Evolutionary conservation across 345 rosid genomes (phyloP).

Genomic region (Aurinia saxatilis): DNA sequence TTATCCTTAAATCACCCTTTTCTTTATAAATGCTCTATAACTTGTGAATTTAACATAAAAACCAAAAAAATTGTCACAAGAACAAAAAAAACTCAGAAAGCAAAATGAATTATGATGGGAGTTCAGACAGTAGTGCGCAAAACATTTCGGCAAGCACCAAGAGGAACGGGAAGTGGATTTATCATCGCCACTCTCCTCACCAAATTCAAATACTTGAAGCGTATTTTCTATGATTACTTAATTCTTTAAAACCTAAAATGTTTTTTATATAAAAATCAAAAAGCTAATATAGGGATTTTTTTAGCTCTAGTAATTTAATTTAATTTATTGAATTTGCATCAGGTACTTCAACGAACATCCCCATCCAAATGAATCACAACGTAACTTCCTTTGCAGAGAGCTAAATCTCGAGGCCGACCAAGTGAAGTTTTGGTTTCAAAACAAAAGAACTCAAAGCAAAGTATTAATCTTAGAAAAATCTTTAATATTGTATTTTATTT

Average conservation of each 20-base stretch:
- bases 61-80: background rate
- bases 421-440: constrained; percentile 82
- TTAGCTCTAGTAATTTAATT: background rate
- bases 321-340: background rate
- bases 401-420: constrained; percentile 44
- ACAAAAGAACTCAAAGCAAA: constrained; percentile 69
- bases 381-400: constrained; percentile 40
- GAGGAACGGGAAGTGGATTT: constrained; percentile 18
- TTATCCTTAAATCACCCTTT: background rate
- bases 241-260: background rate
- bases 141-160: constrained; percentile 1
- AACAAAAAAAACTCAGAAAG: background rate
- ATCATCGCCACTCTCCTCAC: constrained; percentile 49
- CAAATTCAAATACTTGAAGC: constrained; percentile 53
- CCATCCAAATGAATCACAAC: constrained; percentile 58
- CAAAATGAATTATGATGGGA: constrained; percentile 19
- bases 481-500: background rate
- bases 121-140: constrained; percentile 39
- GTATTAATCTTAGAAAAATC: constrained; percentile 16
- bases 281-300: background rate
- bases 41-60: background rate
- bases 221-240: constrained; percentile 25
- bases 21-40: constrained; percentile 1
- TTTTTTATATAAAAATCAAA: too few relatives aligned
- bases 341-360: constrained; percentile 58